These are phyloP conservation scores for Beta corolliflora DNA, from an alignment of 179 eudicot genomes.

Conservation along the genomic window DNA sequence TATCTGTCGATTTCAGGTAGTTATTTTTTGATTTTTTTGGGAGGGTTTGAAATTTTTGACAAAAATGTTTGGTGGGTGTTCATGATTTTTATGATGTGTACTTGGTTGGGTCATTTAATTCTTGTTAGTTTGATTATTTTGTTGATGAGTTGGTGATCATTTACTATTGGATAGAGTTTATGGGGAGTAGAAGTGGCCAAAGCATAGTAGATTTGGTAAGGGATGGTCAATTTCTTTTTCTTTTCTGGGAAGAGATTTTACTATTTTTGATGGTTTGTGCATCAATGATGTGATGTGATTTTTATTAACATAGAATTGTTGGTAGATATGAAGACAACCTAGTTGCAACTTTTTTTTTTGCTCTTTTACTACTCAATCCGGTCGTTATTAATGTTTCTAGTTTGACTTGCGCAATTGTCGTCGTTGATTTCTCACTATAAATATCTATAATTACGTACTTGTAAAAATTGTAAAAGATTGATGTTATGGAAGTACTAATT, in stretches of 20 bases:
- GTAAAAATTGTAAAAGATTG: too few relatives aligned
- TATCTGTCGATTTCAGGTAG: conserved; percentile 74
- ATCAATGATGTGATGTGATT: not conserved
- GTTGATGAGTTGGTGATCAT: not conserved
- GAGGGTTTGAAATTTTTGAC: not conserved
- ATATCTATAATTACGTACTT: too few relatives aligned
- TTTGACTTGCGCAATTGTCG: too few relatives aligned
- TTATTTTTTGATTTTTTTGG: not conserved
- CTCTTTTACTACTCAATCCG: too few relatives aligned
- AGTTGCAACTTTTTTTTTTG: too few relatives aligned
- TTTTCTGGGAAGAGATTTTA: not conserved
- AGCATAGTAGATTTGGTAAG: too few relatives aligned
- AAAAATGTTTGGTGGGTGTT: not conserved
- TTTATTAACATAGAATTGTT: too few relatives aligned
- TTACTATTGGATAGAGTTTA: not conserved
- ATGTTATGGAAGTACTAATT: too few relatives aligned
- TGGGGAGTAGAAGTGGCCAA: not conserved
- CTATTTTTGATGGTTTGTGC: not conserved
- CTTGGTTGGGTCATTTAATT: conserved; percentile 2
- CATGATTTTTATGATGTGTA: conserved; percentile 8
- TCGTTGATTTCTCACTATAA: too few relatives aligned
- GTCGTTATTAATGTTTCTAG: too few relatives aligned
- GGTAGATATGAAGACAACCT: too few relatives aligned
- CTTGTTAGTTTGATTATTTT: not conserved
- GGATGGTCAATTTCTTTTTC: not conserved